Conservation (phyloP, 345 rosid genomes). For the Melaleuca alternifolia region DNA sequence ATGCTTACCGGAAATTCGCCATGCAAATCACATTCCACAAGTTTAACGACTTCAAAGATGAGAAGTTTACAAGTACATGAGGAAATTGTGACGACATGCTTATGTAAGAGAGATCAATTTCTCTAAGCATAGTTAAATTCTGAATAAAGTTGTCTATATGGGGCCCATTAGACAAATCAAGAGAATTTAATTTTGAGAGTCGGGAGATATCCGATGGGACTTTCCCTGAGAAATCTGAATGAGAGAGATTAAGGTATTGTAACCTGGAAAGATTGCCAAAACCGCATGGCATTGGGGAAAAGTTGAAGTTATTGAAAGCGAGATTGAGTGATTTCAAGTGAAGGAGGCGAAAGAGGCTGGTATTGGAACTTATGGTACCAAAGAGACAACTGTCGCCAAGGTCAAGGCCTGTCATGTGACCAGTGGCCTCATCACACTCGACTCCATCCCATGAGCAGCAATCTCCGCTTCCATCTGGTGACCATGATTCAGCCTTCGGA, state of each 20-base stretch:
- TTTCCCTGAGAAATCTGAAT: background rate
- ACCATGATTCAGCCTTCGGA: no score
- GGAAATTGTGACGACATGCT: background rate
- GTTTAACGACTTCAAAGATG: background rate
- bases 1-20: background rate
- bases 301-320: no score
- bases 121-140: background rate
- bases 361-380: no score
- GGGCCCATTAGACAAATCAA: background rate
- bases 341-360: no score
- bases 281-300: background rate
- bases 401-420: no score
- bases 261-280: background rate
- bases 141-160: background rate
- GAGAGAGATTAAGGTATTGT: no score
- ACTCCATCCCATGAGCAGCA: no score
- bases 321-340: no score
- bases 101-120: rapidly evolving
- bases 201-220: background rate
- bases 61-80: background rate
- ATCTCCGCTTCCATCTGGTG: no score
- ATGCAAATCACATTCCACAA: rapidly evolving
- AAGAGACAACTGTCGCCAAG: no score
- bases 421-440: no score
- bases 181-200: background rate